These are phyloP conservation scores for Inosperma sp. DNA, from an alignment of 768 basidiomycete genomes.

Conservation along the genomic window DNA sequence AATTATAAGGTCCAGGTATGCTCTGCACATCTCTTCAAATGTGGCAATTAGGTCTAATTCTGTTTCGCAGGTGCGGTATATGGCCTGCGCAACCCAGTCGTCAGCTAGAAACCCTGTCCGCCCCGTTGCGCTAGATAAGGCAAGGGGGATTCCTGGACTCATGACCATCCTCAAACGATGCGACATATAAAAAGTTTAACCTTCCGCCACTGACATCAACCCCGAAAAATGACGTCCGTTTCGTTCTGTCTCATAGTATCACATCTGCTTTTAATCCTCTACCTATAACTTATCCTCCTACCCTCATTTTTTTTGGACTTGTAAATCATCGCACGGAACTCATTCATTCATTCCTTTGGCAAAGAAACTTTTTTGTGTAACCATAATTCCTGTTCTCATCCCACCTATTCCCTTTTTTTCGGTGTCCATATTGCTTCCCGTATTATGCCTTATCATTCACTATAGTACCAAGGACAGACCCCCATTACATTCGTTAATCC, in stretches of 20 bases:
- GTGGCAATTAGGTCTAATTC: neutral
- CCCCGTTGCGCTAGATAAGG: constrained; percentile 59
- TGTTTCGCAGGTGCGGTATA: constrained; percentile 53
- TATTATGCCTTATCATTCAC: too few species aligned
- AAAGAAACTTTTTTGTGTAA: neutral
- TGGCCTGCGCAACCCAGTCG: constrained; percentile 54
- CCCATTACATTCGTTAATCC: too few species aligned
- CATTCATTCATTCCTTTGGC: too few species aligned
- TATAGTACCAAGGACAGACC: too few species aligned
- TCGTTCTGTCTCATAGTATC: neutral
- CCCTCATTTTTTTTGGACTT: neutral
- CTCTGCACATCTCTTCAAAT: constrained; percentile 7
- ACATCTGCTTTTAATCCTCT: neutral
- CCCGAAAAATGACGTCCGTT: neutral
- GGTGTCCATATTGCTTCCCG: too few species aligned
- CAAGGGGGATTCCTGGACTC: constrained; percentile 60
- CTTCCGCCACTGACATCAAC: neutral
- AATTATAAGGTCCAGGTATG: constrained; percentile 60
- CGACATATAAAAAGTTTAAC: constrained; percentile 22
- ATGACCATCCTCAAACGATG: constrained; percentile 64
- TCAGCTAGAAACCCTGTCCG: constrained; percentile 49
- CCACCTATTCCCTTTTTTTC: neutral
- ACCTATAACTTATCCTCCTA: neutral
- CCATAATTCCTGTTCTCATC: neutral
- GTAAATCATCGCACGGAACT: neutral